phyloP scores from a whole-genome alignment of 2,329 filamentous ascomycete genomes.

The Nothophoma quercina region DNA sequence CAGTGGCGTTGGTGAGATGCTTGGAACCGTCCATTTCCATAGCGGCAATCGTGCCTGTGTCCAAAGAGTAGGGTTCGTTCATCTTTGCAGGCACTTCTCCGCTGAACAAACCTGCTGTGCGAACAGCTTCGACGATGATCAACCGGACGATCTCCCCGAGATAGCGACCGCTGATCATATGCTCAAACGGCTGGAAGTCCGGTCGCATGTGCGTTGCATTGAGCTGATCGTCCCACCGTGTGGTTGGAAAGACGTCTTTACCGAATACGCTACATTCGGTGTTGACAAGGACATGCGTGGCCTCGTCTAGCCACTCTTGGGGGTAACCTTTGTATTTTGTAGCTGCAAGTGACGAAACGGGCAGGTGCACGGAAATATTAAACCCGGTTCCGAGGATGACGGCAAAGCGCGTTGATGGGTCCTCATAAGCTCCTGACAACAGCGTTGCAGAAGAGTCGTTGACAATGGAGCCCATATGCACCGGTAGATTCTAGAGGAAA shows the following conservation, averaged over 20 bases:
- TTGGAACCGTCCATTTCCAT: slow-evolving; percentile 60
- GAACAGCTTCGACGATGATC: slow-evolving; percentile 66
- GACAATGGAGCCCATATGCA: slow-evolving; percentile 68
- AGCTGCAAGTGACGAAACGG: slow-evolving; percentile 60
- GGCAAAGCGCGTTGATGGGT: slow-evolving; percentile 67
- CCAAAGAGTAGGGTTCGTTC: slow-evolving; percentile 64
- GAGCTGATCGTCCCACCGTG: slow-evolving; percentile 68
- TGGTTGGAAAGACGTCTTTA: slow-evolving; percentile 64
- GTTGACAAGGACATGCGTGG: slow-evolving; percentile 69
- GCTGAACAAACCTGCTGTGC: slow-evolving; percentile 63
- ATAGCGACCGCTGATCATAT: slow-evolving; percentile 69
- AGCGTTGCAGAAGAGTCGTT: slow-evolving; percentile 70
- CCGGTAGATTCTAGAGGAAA: slow-evolving; percentile 56
- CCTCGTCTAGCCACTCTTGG: slow-evolving; percentile 62
- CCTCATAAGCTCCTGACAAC: slow-evolving; percentile 67
- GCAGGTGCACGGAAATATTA: slow-evolving; percentile 70
- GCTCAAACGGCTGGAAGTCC: slow-evolving; percentile 71
- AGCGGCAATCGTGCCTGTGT: slow-evolving; percentile 65
- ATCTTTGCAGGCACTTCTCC: slow-evolving; percentile 64
- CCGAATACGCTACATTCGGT: slow-evolving; percentile 73
- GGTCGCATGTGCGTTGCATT: slow-evolving; percentile 65
- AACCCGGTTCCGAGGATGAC: slow-evolving; percentile 71
- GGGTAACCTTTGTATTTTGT: slow-evolving; percentile 65
- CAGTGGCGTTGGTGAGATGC: slow-evolving; percentile 49
- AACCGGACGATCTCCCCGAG: slow-evolving; percentile 69